Conservation (phyloP, 2,329 filamentous ascomycete genomes). For the Fusarium hainanense region DNA sequence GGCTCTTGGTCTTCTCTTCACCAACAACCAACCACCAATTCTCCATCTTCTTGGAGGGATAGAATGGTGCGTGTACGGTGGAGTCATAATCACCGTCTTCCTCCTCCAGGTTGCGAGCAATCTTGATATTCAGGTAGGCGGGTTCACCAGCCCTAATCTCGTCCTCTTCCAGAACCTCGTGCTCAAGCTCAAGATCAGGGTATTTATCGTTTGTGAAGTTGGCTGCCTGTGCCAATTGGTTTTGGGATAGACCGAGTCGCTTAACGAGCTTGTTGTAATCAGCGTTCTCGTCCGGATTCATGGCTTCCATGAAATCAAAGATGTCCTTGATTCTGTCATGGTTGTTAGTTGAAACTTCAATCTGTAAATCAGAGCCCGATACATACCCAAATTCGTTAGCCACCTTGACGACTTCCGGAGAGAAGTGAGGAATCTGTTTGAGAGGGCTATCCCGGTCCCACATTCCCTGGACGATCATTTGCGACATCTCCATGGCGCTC, state of each 20-base stretch:
- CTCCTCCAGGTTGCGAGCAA: slow-evolving; percentile 82
- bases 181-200: slow-evolving; percentile 91
- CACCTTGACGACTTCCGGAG: slow-evolving; percentile 82
- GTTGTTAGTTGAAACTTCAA: slow-evolving; percentile 47
- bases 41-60: slow-evolving; percentile 90
- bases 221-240: slow-evolving; percentile 88
- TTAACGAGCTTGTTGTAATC: slow-evolving; percentile 83
- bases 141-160: slow-evolving; percentile 83
- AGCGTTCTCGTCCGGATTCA: slow-evolving; percentile 94
- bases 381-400: slow-evolving; percentile 81
- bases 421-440: slow-evolving; percentile 97
- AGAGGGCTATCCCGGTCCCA: slow-evolving; percentile 98
- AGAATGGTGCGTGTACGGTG: slow-evolving; percentile 94
- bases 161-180: slow-evolving; percentile 84
- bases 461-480: slow-evolving; percentile 99
- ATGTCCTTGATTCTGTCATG: slow-evolving; percentile 82
- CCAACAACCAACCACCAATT: slow-evolving; percentile 99
- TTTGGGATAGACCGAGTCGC: slow-evolving; percentile 80
- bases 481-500: slow-evolving; percentile 98
- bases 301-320: slow-evolving; percentile 98
- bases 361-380: background rate
- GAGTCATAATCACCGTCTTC: slow-evolving; percentile 75
- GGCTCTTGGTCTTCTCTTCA: slow-evolving; percentile 86
- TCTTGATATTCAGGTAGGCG: slow-evolving; percentile 83
- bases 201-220: slow-evolving; percentile 97